A percentile compares a stretch with the other conserved stretches of the same genome.
These are phyloP conservation scores for Ilyonectria sp. DNA, from an alignment of 2,329 filamentous ascomycete genomes.

Conservation along the genomic window DNA sequence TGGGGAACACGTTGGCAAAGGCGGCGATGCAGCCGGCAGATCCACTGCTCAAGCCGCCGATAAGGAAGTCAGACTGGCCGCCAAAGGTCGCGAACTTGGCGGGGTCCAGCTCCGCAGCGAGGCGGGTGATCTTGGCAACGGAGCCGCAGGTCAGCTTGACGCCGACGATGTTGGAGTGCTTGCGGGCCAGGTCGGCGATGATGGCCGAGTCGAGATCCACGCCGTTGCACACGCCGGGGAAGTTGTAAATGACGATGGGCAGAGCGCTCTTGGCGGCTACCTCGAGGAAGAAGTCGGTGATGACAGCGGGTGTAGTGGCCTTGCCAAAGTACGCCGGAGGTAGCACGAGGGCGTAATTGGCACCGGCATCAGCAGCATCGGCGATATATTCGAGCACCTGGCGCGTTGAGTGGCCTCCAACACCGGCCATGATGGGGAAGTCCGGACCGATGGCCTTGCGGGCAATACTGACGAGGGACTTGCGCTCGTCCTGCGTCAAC, in stretches of 20 bases:
- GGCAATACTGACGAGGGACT: conserved; percentile 69
- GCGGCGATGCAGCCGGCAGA: conserved; percentile 74
- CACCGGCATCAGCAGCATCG: conserved; percentile 74
- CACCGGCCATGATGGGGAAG: conserved; percentile 86
- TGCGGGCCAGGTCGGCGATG: conserved; percentile 55
- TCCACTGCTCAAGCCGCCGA: conserved; percentile 72
- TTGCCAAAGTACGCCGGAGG: conserved; percentile 77
- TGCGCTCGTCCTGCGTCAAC: conserved; percentile 71
- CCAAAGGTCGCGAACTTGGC: conserved; percentile 77
- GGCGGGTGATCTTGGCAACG: conserved; percentile 78
- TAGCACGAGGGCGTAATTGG: conserved; percentile 73
- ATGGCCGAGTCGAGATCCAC: conserved; percentile 77
- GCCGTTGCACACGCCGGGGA: conserved; percentile 78
- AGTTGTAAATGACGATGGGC: conserved; percentile 79
- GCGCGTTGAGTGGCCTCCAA: conserved; percentile 74
- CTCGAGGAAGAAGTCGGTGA: conserved; percentile 72
- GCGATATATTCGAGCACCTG: conserved; percentile 73
- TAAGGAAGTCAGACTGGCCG: conserved; percentile 82
- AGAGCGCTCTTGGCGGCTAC: conserved; percentile 66
- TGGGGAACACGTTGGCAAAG: conserved; percentile 74
- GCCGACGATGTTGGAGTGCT: conserved; percentile 72
- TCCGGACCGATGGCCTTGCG: conserved; percentile 86
- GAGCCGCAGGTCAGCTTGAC: conserved; percentile 81
- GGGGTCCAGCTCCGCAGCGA: conserved; percentile 65
- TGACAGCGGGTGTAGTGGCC: conserved; percentile 69